Conservation (phyloP, 1,139 yeast genomes). For the Saccharomyces hybrid region DNA sequence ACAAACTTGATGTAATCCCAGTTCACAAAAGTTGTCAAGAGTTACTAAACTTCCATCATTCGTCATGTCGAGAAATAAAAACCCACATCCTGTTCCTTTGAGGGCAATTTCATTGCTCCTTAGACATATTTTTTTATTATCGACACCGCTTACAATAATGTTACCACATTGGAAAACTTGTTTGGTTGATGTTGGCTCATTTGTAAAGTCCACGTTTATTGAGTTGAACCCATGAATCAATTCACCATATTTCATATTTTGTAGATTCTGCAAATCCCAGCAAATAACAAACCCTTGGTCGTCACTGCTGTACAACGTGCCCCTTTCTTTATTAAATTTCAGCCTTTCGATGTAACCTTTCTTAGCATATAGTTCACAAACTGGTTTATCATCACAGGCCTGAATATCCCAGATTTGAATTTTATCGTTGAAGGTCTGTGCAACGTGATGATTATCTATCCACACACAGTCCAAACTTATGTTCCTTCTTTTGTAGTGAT, state of each 20-base stretch:
- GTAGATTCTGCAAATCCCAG: slow-evolving; percentile 20
- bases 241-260: slow-evolving; percentile 13
- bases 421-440: slow-evolving; percentile 16
- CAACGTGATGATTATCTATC: slow-evolving; percentile 22
- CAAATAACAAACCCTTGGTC: slow-evolving; percentile 23
- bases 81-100: not conserved
- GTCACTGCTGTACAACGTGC: slow-evolving; percentile 20
- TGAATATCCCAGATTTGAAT: slow-evolving; percentile 27
- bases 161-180: slow-evolving; percentile 23
- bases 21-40: slow-evolving; percentile 23
- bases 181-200: slow-evolving; percentile 4
- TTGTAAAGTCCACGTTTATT: slow-evolving; percentile 8
- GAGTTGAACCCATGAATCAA: slow-evolving; percentile 22
- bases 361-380: slow-evolving; percentile 19
- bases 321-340: slow-evolving; percentile 11
- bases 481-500: not conserved
- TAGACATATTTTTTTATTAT: not conserved
- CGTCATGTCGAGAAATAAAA: not conserved
- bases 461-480: slow-evolving; percentile 19
- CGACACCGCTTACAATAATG: slow-evolving; percentile 11
- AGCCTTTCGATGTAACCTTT: slow-evolving; percentile 19
- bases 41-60: not conserved
- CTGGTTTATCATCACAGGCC: slow-evolving; percentile 12
- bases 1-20: slow-evolving; percentile 5
- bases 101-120: not conserved